Percentiles rank a stretch among this genome's conserved stretches.
These are phyloP conservation scores for Diaporthe humulicola DNA, from an alignment of 2,329 filamentous ascomycete genomes.

Conservation along the genomic window DNA sequence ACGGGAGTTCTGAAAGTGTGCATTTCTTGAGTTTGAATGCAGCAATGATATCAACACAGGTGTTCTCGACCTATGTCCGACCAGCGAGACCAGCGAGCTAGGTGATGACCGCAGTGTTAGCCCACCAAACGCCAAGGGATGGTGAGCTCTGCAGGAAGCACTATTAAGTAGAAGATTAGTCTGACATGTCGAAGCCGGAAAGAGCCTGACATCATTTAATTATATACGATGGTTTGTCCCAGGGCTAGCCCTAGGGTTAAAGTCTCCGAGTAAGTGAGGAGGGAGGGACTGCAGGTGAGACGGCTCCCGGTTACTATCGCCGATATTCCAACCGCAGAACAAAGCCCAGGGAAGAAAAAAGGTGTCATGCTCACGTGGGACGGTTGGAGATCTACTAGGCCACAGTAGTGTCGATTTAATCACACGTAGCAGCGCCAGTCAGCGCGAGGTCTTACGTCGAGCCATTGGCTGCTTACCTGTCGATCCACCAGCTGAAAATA, in stretches of 20 bases:
- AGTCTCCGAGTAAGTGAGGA: background rate
- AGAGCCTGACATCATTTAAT: background rate
- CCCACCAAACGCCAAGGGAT: background rate
- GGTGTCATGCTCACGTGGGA: background rate
- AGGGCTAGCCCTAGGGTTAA: background rate
- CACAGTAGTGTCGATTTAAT: conserved; percentile 16
- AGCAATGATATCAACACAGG: background rate
- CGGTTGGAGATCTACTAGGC: background rate
- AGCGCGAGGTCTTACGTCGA: background rate
- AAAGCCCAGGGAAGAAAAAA: background rate
- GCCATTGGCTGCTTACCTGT: background rate
- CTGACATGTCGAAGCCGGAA: too few species aligned
- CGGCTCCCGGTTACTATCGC: background rate
- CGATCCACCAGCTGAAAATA: conserved; percentile 20
- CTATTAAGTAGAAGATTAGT: background rate
- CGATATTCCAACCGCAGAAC: background rate
- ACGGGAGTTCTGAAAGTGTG: background rate
- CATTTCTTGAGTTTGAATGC: background rate
- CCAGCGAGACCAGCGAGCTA: too few species aligned
- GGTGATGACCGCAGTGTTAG: background rate
- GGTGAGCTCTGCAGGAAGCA: background rate
- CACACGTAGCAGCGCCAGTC: conserved; percentile 6
- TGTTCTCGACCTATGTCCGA: background rate
- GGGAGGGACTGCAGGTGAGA: background rate
- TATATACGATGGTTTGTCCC: background rate